These are phyloP conservation scores for Flaveria bidentis DNA, from an alignment of 129 eudicot species.

Conservation along the genomic window DNA sequence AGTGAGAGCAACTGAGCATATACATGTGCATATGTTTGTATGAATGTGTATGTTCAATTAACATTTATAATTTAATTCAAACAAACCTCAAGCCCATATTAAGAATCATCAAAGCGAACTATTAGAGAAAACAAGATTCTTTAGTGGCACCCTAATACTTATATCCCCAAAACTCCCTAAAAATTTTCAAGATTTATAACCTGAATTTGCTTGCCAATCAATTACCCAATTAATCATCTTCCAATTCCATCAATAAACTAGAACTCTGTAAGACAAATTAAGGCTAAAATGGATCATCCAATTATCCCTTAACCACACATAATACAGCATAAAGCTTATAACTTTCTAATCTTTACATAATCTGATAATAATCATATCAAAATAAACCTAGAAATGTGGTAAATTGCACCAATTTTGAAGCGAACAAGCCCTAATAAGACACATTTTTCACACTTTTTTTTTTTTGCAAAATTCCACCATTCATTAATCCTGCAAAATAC, in stretches of 20 bases:
- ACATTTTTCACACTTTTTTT: background rate
- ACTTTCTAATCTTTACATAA: slow-evolving; percentile 4
- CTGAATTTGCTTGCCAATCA: background rate
- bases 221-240: background rate
- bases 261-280: background rate
- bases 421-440: background rate
- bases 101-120: background rate
- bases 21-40: background rate
- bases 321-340: background rate
- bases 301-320: slow-evolving; percentile 13
- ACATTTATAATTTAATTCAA: background rate
- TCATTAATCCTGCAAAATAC: background rate
- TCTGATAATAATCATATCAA: background rate
- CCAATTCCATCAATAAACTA: background rate
- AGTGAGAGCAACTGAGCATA: background rate
- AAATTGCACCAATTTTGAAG: slow-evolving; percentile 4
- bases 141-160: background rate
- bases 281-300: background rate
- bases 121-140: background rate
- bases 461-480: background rate
- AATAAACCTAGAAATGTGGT: background rate
- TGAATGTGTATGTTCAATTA: background rate
- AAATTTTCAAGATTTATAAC: background rate
- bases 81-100: background rate
- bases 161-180: background rate